phyloP scores from a whole-genome alignment of 108 stramenopile genomes.

The Cyclostephanos invisitatus region DNA sequence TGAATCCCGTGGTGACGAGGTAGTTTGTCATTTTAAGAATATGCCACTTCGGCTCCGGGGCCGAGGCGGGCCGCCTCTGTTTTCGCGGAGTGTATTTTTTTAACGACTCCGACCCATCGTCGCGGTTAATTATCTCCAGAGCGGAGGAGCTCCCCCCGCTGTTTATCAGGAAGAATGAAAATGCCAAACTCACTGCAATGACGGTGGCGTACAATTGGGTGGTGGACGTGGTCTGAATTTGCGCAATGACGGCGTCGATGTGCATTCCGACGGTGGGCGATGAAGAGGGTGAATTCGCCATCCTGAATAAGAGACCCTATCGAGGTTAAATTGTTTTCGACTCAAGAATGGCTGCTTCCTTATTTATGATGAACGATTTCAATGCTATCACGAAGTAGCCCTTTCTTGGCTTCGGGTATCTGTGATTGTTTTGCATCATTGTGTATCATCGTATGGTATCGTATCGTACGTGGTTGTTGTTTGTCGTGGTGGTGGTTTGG shows the following conservation, averaged over 20 bases:
- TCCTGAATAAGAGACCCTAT: background rate
- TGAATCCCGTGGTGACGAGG: slow-evolving; percentile 55
- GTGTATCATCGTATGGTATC: no score
- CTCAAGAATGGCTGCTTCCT: no score
- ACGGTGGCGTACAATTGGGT: slow-evolving; percentile 68
- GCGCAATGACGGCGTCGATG: slow-evolving; percentile 49
- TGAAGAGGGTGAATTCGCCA: background rate
- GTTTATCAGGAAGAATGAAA: slow-evolving; percentile 67
- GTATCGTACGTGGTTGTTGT: no score
- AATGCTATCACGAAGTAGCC: no score
- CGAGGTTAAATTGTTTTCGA: background rate
- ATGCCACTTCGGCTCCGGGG: slow-evolving; percentile 80
- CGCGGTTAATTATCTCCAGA: background rate
- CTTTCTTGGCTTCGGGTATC: no score
- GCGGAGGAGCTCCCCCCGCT: slow-evolving; percentile 45
- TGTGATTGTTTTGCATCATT: no score
- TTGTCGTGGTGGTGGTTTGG: no score
- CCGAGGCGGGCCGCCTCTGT: slow-evolving; percentile 10
- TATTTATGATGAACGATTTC: no score
- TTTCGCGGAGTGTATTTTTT: slow-evolving; percentile 1
- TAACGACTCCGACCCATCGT: slow-evolving; percentile 20
- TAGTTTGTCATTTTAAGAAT: slow-evolving; percentile 75
- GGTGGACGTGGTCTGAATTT: slow-evolving; percentile 55
- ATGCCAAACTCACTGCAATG: slow-evolving; percentile 60
- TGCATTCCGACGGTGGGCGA: slow-evolving; percentile 46